Evolutionary conservation across 352 stramenopile species (phyloP), one percentile per base, ranked within the genome.

Genomic region (Peronosclerospora sorghi): DNA sequence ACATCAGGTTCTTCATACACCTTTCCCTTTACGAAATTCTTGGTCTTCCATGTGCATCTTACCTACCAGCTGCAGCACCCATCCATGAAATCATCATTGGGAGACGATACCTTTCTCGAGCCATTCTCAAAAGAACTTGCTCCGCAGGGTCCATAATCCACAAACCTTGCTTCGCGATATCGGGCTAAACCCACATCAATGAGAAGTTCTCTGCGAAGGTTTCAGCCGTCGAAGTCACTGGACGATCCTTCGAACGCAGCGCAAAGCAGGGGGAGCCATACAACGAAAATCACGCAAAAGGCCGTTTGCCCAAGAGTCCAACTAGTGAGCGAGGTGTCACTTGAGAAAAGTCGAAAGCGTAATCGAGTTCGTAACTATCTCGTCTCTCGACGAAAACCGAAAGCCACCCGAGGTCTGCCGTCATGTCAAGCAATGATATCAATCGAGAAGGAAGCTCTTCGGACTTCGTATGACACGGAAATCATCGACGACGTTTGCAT

Each of bases 401-500:
- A 39, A 32, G 29, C 5, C 3, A 44, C 52, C 9, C 26, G 14
- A 13, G 19, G 21, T 1, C 13, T 40, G 17, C 9, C 41, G 13
- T 18, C 52, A 28, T 58, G 41, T 36, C 44, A 52, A 8, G 44
- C 42, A 15, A 41, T 62, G 3, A 14, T 53, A 1, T 37, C 43
- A n/a, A 13, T 19, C 17, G 46, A 59, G n/a, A 56, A 56, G 21
- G 50, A 62, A 6, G 46, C 56, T 9, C 5, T 28, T 18, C 38
- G 14, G n/a, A 53, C 38, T n/a, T 54, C 47, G 6, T 43, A 49
- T n/a, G 56, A 58, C 15, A 56, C 42, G 8, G 54, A 56, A 15
- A 45, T 58, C 0, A 19, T n/a, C 8, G 58, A 64, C 12, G 61
- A 71, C 35, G 42, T 56, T 12, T 64, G 59, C 15, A 55, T 62